Base-by-base conservation (phyloP, 2,329 filamentous ascomycete genomes). In the Pyricularia pennisetigena region DNA sequence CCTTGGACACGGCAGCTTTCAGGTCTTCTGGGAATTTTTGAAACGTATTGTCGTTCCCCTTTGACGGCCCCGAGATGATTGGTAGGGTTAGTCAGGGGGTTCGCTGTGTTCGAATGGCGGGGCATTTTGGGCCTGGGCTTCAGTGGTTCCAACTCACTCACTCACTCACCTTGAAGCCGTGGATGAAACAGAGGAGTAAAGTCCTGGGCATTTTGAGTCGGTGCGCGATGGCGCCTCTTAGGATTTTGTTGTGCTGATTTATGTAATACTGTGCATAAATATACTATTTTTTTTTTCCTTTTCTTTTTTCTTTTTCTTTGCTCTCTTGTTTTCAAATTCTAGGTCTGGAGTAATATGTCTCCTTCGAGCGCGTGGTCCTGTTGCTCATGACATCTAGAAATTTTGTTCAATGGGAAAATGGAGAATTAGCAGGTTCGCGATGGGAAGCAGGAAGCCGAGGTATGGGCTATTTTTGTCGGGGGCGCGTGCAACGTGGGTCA, bases 101-200 rank as follows among this genome's bases (percentile, higher is more conserved):
- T 14, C 30, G 26, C 9, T 23, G 20, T n/a, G n/a, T n/a, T 30
- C 2, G 10, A 4, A 4, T 64, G n/a, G n/a, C 68, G 7, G 23
- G 30, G 63, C 9, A 64, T 70, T 73, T 61, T 74, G 23, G 65
- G 24, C 28, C 59, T 54, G 29, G n/a, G 32, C 49, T 32, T 20
- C 8, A 65, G 32, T 20, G 23, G 32, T 35, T 3, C 24, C 9
- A 16, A 14, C 6, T 20, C 23, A 10, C 26, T 10, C 9, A 14
- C 6, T 20, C 23, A 10, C 26, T 10, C 9, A 88, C 87, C 85
- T 95, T 93, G 86, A 96, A 96, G 76, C 92, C 92, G 78, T 96
- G 92, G 70, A 95, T 92, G 78, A 95, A 95, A 75, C 90, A 91
- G 69, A 96, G 80, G 57, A 96, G 79, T 54, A 96, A 79, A 69